Evolutionary conservation across 179 eudicot genomes (phyloP), one percentile per base, ranked within the genome.

Genomic region (Spinacia oleracea): DNA sequence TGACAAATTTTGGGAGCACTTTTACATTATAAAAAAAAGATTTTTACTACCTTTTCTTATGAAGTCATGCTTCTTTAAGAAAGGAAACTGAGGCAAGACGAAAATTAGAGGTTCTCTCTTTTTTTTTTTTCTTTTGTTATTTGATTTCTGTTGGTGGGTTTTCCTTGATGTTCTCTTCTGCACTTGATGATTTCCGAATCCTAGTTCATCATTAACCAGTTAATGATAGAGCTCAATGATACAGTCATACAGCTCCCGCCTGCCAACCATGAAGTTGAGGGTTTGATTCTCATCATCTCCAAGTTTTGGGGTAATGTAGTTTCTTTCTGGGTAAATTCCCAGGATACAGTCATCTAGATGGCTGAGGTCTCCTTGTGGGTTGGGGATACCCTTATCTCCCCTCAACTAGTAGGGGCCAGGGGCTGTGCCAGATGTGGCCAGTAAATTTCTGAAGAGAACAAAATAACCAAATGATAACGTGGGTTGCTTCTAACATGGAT

Each of bases 121-220:
- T 62, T 11, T 20, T 3, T 10, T 27, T 67, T 55, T 48, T 9
- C 6, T 43, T 11, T 60, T 70, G 14, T 14, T 70, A 25, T 46
- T 29, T 6, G 51, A 27, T 15, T 32, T 11, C 20, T 63, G 7
- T 6, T 59, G 32, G 34, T 8, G 12, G 31, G 20, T 14, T 31
- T 48, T 21, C 69, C 51, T 34, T 32, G 15, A 63, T 67, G 38
- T 32, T 70, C 66, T 78, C 31, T 48, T 59, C 34, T 78, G 42
- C 32, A 32, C 18, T 62, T 46, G 34, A 21, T 31, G 29, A 60
- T 32, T 4, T 12, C 70, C 29, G 32, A 59, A 60, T 32, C n/a
- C 6, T 29, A 48, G 15, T 27, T 11, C 60, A 50, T 40, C 38
- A 73, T 20, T 34, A 18, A 32, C 43, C 14, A 40, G 14, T 38